phyloP scores from a whole-genome alignment of 2,329 filamentous ascomycete species.

The Fusarium sp. region DNA sequence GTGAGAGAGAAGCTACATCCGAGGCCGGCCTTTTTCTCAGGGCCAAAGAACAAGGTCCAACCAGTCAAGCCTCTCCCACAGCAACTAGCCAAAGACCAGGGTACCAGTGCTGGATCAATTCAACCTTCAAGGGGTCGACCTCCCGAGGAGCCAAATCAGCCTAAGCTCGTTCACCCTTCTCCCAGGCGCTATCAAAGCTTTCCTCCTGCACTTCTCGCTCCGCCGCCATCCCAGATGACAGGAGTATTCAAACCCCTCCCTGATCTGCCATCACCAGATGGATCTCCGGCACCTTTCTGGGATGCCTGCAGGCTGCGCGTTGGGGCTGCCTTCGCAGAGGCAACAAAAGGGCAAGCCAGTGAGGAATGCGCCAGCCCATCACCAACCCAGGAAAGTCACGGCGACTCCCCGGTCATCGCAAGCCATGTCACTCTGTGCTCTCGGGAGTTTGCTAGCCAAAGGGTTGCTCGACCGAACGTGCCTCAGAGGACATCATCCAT shows the following conservation, averaged over 20 bases:
- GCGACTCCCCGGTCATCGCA: conserved; percentile 14
- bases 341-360: not conserved
- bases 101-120: conserved; percentile 1
- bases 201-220: conserved; percentile 15
- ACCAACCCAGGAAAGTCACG: not conserved
- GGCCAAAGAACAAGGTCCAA: not conserved
- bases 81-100: not conserved
- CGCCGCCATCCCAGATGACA: conserved; percentile 4
- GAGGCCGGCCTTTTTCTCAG: conserved; percentile 28
- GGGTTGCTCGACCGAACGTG: conserved; percentile 49
- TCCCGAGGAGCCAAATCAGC: conserved; percentile 8
- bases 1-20: not conserved
- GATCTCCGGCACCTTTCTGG: conserved; percentile 4
- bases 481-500: conserved; percentile 53
- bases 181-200: conserved; percentile 33
- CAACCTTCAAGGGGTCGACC: conserved; percentile 16
- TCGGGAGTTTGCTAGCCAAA: conserved; percentile 41
- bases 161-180: not conserved
- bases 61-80: not conserved
- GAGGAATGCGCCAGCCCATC: not conserved
- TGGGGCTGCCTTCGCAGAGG: not conserved
- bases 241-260: conserved; percentile 8
- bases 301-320: conserved; percentile 12
- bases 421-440: conserved; percentile 44
- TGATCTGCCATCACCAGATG: conserved; percentile 17